Base-by-base conservation (phyloP, 495 filamentous ascomycete species). In the Xylaria scruposa region DNA sequence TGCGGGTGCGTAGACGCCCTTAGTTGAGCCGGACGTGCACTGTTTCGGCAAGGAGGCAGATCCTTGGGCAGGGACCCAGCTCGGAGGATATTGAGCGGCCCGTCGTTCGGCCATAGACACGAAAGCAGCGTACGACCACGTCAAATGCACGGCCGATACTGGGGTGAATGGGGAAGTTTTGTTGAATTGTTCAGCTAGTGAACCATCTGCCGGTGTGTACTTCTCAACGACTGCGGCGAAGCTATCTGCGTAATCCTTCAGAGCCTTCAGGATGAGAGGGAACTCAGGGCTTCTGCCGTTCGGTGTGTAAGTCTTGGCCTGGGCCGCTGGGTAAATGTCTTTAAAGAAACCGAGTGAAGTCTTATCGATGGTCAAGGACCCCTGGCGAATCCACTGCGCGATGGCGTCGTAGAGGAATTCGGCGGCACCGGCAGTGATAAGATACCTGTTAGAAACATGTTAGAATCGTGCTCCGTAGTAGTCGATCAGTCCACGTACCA, bases 381-480 rank as follows among this genome's bases (percentile, higher is more conserved):
- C 83, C 31, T 83, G 77, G 21, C 80, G 73, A 53, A 83, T 77
- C 85, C 86, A 90, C 75, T 90, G 87, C 42, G 88, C 86, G 0
- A 89, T 70, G 6, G 89, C 90, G 69, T 88, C 85, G 73, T 89
- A 91, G n/a, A 91, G 82, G 56, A 85, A 83, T 72, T 91, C 90
- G 13, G 88, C 89, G 1, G 89, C 88, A 1, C 86, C 88, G 51
- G 88, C 77, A 0, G 90, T 91, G 62, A 71, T 71, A 21, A 71
- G 62, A 42, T 71, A 71, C 68, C 68, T 70, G 31, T 62, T 12
- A n/a, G 8, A 2, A 53, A 29, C 0, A 7, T 31, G 46, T 70
- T 63, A 62, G 36, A n/a, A 47, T 13, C 6, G 13, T 17, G 8
- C 17, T 7, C 13, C 3, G 13, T 53, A 15, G 17, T n/a, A 42